These are phyloP conservation scores for Fusarium veterinarium DNA, from an alignment of 2,329 filamentous ascomycete species.

Conservation along the genomic window DNA sequence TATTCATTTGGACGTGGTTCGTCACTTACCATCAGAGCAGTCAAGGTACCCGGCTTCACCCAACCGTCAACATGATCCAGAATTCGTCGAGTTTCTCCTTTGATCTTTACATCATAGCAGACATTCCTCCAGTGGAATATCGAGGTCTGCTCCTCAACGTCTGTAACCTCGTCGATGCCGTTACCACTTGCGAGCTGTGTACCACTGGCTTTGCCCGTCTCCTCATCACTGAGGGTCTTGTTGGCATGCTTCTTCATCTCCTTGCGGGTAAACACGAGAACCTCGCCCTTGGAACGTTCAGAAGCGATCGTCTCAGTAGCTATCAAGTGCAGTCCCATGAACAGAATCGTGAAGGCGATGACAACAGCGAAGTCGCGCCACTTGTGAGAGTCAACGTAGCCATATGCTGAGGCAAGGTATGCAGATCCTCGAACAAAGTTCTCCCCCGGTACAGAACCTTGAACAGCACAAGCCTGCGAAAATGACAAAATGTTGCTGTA, in stretches of 20 bases:
- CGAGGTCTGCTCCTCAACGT: constrained; percentile 40
- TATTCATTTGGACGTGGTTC: constrained; percentile 80
- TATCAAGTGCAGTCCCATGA: constrained; percentile 32
- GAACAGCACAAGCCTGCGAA: constrained; percentile 18
- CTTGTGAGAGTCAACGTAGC: constrained; percentile 31
- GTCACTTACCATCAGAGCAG: constrained; percentile 73
- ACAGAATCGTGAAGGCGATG: constrained; percentile 35
- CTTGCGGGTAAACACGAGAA: constrained; percentile 38
- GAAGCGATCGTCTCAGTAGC: constrained; percentile 36
- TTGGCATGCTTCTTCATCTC: constrained; percentile 31
- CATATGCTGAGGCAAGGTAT: constrained; percentile 28
- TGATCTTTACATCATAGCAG: constrained; percentile 77
- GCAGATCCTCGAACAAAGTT: constrained; percentile 27
- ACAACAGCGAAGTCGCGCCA: constrained; percentile 39
- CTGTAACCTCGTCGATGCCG: not conserved
- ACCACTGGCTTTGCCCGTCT: not conserved
- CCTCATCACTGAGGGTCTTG: constrained; percentile 62
- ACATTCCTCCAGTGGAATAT: constrained; percentile 78
- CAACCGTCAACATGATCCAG: constrained; percentile 77
- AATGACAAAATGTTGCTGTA: constrained; percentile 16
- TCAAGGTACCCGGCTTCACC: constrained; percentile 79
- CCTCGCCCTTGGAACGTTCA: constrained; percentile 39
- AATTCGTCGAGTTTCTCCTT: constrained; percentile 71
- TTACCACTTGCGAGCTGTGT: constrained; percentile 70
- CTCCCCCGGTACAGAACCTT: constrained; percentile 28